These are phyloP conservation scores for Aspergillus ustus DNA, from an alignment of 2,329 filamentous ascomycete species.

Conservation along the genomic window DNA sequence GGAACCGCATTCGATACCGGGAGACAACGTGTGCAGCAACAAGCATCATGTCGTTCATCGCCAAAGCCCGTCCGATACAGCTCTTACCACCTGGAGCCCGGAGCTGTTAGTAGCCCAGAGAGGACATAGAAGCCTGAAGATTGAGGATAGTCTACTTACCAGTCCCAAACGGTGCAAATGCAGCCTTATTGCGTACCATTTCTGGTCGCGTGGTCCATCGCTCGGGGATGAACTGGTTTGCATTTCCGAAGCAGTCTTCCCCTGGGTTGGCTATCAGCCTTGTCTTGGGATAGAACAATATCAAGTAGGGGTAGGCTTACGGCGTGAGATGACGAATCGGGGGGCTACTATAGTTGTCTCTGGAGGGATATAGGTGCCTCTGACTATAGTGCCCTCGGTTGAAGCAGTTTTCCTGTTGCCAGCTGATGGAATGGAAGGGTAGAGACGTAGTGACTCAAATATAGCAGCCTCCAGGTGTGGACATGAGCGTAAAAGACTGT, in stretches of 20 bases:
- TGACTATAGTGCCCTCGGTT: slow-evolving; percentile 19
- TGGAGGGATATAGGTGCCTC: slow-evolving; percentile 21
- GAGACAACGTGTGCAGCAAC: slow-evolving; percentile 20
- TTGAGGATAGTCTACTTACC: slow-evolving; percentile 11
- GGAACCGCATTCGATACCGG: slow-evolving; percentile 19
- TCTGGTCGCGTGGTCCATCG: slow-evolving; percentile 21
- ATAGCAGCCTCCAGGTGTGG: slow-evolving; percentile 21
- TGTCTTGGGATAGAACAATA: too few relatives aligned
- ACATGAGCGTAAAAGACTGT: slow-evolving; percentile 2
- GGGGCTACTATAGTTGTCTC: slow-evolving; percentile 26
- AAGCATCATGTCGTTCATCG: slow-evolving; percentile 26
- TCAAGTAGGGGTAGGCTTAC: slow-evolving; percentile 10
- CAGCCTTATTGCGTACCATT: slow-evolving; percentile 21
- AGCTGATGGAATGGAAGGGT: slow-evolving; percentile 21
- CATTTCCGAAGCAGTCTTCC: slow-evolving; percentile 20
- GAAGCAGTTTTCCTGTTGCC: slow-evolving; percentile 20
- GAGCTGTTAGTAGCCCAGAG: not conserved
- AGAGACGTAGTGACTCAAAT: slow-evolving; percentile 24
- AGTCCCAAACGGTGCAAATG: slow-evolving; percentile 23
- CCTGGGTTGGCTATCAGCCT: slow-evolving; percentile 5
- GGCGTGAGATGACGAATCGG: slow-evolving; percentile 20
- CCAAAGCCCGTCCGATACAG: slow-evolving; percentile 22
- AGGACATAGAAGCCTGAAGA: not conserved
- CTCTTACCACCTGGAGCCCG: slow-evolving; percentile 15
- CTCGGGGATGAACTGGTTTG: slow-evolving; percentile 24